Conservation (phyloP, 192 early-diverging fungal genomes). For the Chytriomyces confervae region DNA sequence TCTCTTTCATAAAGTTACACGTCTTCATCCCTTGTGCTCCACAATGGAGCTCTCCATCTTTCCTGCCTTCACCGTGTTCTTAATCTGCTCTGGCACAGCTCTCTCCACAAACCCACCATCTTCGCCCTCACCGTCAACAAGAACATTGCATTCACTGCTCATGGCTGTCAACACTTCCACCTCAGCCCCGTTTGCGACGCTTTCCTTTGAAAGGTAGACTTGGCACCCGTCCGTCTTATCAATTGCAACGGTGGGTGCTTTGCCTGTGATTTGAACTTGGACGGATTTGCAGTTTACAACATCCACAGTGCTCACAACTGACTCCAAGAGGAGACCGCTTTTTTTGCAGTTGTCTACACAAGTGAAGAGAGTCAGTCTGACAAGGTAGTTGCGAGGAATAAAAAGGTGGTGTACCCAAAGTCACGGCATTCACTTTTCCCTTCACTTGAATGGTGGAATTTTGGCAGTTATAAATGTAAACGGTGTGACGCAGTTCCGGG, state of each 20-base stretch:
- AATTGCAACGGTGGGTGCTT: slow-evolving; percentile 81
- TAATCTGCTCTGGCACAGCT: slow-evolving; percentile 92
- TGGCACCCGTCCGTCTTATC: slow-evolving; percentile 95
- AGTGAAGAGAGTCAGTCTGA: slow-evolving; percentile 8
- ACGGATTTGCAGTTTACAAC: slow-evolving; percentile 89
- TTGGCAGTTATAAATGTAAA: slow-evolving; percentile 94
- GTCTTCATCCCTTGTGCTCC: slow-evolving; percentile 76
- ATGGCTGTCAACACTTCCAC: slow-evolving; percentile 94
- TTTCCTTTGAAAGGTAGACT: slow-evolving; percentile 83
- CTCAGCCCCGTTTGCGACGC: slow-evolving; percentile 49
- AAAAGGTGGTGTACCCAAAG: slow-evolving; percentile 64
- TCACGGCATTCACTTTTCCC: slow-evolving; percentile 91
- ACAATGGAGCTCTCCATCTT: slow-evolving; percentile 77
- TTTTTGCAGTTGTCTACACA: slow-evolving; percentile 84
- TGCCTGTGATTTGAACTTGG: slow-evolving; percentile 83
- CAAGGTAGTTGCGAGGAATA: neutral
- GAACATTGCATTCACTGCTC: slow-evolving; percentile 88
- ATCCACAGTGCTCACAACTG: slow-evolving; percentile 84
- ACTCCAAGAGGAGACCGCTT: slow-evolving; percentile 81
- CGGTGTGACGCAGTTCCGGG: slow-evolving; percentile 82
- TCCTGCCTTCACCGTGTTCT: slow-evolving; percentile 77
- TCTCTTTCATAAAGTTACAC: neutral
- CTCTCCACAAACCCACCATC: slow-evolving; percentile 81
- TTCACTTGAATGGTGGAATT: slow-evolving; percentile 89
- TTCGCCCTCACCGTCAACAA: slow-evolving; percentile 71